phyloP scores from a whole-genome alignment of 1,139 yeast genomes.

The Suhomyces coccinellae region DNA sequence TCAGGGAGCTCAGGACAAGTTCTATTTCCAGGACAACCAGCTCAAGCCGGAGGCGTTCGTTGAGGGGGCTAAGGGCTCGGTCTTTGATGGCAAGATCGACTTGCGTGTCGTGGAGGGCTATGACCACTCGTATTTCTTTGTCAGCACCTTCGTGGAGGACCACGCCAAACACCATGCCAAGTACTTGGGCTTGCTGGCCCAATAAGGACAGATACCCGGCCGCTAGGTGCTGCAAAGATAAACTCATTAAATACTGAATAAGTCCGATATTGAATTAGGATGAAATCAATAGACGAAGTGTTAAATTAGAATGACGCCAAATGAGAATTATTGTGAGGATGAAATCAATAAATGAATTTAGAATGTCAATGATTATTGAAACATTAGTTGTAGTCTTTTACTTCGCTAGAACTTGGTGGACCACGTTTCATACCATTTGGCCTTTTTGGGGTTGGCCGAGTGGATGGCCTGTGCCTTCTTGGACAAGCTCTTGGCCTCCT shows the following conservation, averaged over 20 bases:
- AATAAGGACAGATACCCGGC: not conserved
- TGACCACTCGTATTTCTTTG: constrained; percentile 91
- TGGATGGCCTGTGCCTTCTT: constrained; percentile 40
- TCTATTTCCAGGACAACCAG: constrained; percentile 68
- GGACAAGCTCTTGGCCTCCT: constrained; percentile 33
- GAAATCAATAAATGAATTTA: too few species aligned
- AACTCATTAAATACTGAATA: not conserved
- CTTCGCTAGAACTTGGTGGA: constrained; percentile 31
- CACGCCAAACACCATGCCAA: constrained; percentile 90
- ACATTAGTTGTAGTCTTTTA: too few species aligned
- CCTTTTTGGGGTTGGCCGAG: constrained; percentile 39
- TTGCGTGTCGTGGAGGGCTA: constrained; percentile 67
- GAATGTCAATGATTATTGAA: too few species aligned
- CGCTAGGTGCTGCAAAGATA: too few species aligned
- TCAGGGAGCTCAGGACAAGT: constrained; percentile 76
- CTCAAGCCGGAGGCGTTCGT: constrained; percentile 75
- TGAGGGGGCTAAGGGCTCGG: constrained; percentile 59
- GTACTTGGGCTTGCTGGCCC: constrained; percentile 53
- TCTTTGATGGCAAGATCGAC: constrained; percentile 61
- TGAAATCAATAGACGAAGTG: too few species aligned
- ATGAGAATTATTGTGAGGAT: too few species aligned
- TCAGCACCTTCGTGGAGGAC: constrained; percentile 75
- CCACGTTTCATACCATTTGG: constrained; percentile 57
- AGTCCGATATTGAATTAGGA: too few species aligned
- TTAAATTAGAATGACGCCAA: too few species aligned